These are phyloP conservation scores for Lotmaria passim DNA, from an alignment of 208 protist genomes.

Conservation along the genomic window DNA sequence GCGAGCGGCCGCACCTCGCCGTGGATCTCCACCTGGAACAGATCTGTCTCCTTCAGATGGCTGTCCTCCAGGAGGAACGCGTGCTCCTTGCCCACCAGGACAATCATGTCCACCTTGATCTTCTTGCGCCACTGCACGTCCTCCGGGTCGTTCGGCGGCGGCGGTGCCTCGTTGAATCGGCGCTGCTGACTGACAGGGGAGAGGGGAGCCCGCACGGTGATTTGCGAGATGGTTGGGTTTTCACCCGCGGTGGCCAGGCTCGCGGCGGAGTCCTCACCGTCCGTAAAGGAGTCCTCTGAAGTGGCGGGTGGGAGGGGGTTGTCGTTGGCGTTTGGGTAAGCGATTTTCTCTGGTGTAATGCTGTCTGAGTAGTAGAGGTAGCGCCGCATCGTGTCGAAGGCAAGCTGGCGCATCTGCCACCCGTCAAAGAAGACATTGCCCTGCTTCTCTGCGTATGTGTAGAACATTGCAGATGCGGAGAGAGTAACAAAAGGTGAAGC, in stretches of 20 bases:
- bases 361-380: constrained; percentile 64
- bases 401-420: constrained; percentile 72
- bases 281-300: constrained; percentile 17
- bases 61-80: constrained; percentile 53
- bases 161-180: constrained; percentile 25
- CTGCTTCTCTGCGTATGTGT: constrained; percentile 65
- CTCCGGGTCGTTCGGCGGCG: constrained; percentile 30
- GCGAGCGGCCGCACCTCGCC: constrained; percentile 49
- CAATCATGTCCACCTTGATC: constrained; percentile 68
- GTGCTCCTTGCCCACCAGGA: constrained; percentile 50
- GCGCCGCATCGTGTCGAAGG: constrained; percentile 73
- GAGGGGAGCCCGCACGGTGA: constrained; percentile 17
- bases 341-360: constrained; percentile 35
- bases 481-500: background rate
- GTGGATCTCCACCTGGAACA: constrained; percentile 65
- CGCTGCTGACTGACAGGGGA: constrained; percentile 24
- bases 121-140: constrained; percentile 67
- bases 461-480: constrained; percentile 45
- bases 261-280: constrained; percentile 1
- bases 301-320: constrained; percentile 16
- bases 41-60: constrained; percentile 58
- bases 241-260: constrained; percentile 7
- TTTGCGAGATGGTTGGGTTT: constrained; percentile 7
- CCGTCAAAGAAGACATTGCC: constrained; percentile 45
- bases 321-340: constrained; percentile 39